phyloP scores from a whole-genome alignment of 75 land plant genomes.

The Adiantum capillusveneris region DNA sequence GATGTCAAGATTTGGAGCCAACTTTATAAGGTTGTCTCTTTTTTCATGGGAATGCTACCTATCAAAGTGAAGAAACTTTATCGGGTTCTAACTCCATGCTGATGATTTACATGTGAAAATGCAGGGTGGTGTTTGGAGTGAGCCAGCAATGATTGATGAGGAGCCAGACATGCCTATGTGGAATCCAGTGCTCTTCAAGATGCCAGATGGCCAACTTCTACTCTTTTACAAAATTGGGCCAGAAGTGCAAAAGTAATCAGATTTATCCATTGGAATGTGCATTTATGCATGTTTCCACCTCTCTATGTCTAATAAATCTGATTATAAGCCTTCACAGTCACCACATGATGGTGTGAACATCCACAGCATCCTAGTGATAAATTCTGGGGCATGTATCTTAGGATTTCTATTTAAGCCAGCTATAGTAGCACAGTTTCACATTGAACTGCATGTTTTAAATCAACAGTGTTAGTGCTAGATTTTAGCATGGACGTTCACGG shows the following conservation, averaged over 20 bases:
- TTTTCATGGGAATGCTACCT: neutral
- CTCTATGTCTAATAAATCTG: no score
- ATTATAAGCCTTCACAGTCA: no score
- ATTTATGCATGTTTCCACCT: no score
- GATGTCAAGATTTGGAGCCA: slow-evolving; percentile 32
- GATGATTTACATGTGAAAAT: neutral
- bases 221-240: slow-evolving; percentile 39
- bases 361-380: no score
- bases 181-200: slow-evolving; percentile 38
- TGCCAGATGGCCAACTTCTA: slow-evolving; percentile 26
- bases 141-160: slow-evolving; percentile 20
- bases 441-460: no score
- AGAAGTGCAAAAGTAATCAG: slow-evolving; percentile 34
- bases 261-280: no score
- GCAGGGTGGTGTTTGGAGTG: slow-evolving; percentile 21
- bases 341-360: no score
- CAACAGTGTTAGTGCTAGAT: no score
- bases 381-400: no score
- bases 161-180: slow-evolving; percentile 35
- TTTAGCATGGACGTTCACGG: no score
- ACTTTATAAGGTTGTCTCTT: neutral
- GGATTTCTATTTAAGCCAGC: no score
- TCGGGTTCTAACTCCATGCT: neutral
- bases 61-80: neutral
- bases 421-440: no score